phyloP scores from a whole-genome alignment of 495 filamentous ascomycete genomes.

The Talaromyces ruber region DNA sequence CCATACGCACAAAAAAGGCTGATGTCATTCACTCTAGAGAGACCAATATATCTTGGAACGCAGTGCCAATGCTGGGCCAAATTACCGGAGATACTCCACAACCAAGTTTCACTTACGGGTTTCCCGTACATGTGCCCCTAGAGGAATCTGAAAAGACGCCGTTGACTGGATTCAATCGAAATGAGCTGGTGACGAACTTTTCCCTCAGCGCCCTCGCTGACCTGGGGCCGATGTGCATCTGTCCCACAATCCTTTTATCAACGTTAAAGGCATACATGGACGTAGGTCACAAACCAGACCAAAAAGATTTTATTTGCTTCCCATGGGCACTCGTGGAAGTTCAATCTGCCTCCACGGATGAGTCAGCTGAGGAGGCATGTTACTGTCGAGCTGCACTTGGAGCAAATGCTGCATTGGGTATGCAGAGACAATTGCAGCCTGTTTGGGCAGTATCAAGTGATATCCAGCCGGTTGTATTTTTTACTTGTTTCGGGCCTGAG shows the following conservation, averaged over 20 bases:
- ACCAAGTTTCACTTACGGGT: slow-evolving; percentile 3
- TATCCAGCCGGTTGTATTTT: neutral
- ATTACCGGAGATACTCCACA: neutral
- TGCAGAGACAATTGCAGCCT: neutral
- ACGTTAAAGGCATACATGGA: neutral
- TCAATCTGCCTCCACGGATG: neutral
- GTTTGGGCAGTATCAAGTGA: neutral
- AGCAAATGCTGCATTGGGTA: neutral
- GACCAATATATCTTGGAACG: neutral
- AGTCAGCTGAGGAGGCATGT: neutral
- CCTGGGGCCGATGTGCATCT: neutral
- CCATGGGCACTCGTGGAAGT: slow-evolving; percentile 5
- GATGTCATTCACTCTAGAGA: neutral
- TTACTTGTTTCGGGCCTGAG: slow-evolving; percentile 1
- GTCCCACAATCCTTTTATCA: neutral
- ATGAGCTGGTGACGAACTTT: neutral
- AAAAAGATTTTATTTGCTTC: slow-evolving; percentile 2
- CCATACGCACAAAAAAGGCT: no score
- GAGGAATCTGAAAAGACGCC: neutral
- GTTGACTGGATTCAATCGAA: neutral
- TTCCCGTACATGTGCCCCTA: neutral
- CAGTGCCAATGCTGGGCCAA: neutral
- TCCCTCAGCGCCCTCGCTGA: neutral
- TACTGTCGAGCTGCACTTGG: neutral
- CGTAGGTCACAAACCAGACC: neutral